Evolutionary conservation across 495 filamentous ascomycete species (phyloP), one percentile per base, ranked within the genome.

Genomic region (Sabuloglossum arenarium): DNA sequence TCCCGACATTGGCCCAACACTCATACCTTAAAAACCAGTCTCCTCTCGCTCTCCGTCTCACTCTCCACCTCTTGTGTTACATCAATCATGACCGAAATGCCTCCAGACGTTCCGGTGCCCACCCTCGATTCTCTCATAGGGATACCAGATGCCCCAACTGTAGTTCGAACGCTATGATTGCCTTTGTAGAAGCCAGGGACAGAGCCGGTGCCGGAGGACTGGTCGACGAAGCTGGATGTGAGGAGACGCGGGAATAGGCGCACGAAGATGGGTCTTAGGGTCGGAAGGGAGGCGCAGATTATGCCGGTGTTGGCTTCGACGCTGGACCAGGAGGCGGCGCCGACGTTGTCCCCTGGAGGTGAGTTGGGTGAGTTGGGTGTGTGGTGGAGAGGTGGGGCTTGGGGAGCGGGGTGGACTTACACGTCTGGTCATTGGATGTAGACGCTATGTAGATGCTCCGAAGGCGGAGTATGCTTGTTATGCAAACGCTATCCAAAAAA

Each of bases 281-380:
- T 60, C 2, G 68, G 54, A 19, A 70, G 58, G 11, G 59, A 68
- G 14, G 66, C 68, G 58, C 68, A 70, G 28, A 68, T 63, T 53
- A 69, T 69, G 25, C 63, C 68, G 0, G 64, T 59, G 55, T 70
- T 69, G 12, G 62, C 59, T 60, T 70, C 68, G 21, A 67, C 56
- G 27, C 58, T 60, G 1, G 65, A 65, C 65, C 65, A 70, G 24
- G 61, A 59, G n/a, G 65, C 54, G 19, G 67, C 61, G 37, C 43
- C 61, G 45, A 63, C 56, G 29, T 63, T 63, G 16, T 61, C 58
- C 6, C 52, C 56, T 63, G 53, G n/a, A n/a, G n/a, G n/a, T 21
- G 11, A 24, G 23, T 39, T 6, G 6, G 23, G 27, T 5, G 21
- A 14, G 42, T 28, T 50, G 21, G 49, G 28, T 53, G 0, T 10